Conservation (phyloP, 768 basidiomycete species). For the Pleurotus djamor region DNA sequence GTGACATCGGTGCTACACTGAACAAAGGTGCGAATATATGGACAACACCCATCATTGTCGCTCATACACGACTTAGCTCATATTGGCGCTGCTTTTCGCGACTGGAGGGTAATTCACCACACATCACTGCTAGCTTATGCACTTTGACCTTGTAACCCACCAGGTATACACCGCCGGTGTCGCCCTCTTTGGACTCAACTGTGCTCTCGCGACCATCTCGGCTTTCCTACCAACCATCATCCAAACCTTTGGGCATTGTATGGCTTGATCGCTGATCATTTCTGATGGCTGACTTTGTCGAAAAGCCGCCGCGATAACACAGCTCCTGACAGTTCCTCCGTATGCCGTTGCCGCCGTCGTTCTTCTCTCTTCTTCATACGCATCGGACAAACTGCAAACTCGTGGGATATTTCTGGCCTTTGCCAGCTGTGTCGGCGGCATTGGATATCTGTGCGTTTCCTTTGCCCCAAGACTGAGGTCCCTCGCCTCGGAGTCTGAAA, state of each 20-base stretch:
- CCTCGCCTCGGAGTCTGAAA: no score
- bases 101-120: conserved; percentile 61
- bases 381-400: conserved; percentile 65
- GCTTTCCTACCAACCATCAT: conserved; percentile 87
- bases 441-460: conserved; percentile 60
- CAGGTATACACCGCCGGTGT: conserved; percentile 66
- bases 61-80: conserved; percentile 41
- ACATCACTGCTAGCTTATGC: not conserved
- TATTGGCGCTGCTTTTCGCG: conserved; percentile 57
- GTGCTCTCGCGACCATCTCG: conserved; percentile 74
- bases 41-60: not conserved
- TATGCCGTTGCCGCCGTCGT: conserved; percentile 71
- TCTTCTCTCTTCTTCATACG: conserved; percentile 54
- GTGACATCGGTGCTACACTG: conserved; percentile 62
- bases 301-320: conserved; percentile 61
- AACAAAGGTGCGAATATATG: conserved; percentile 48
- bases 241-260: conserved; percentile 68
- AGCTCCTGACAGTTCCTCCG: conserved; percentile 79
- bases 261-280: not conserved
- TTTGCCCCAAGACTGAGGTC: no score
- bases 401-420: conserved; percentile 49
- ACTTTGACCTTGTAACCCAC: not conserved
- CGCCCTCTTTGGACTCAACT: conserved; percentile 78
- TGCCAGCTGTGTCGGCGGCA: conserved; percentile 42
- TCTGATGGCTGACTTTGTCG: not conserved